These are phyloP conservation scores for Euphorbia corollata DNA, from an alignment of 441 rosid species.

Conservation along the genomic window DNA sequence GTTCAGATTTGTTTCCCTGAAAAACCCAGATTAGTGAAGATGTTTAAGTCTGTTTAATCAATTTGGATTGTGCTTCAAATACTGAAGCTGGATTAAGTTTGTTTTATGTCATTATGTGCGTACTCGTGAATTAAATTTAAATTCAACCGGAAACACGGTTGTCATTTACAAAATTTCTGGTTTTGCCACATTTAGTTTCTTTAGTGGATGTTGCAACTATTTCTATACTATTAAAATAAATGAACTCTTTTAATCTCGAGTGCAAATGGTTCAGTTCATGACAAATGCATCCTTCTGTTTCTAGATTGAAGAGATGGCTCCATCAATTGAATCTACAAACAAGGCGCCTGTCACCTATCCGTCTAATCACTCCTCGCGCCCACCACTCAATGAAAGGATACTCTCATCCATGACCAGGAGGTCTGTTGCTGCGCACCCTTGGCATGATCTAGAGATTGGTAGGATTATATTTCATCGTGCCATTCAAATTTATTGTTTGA, in stretches of 20 bases:
- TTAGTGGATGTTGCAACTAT: not conserved
- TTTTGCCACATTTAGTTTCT: not conserved
- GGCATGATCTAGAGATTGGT: conserved; percentile 98
- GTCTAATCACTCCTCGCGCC: conserved; percentile 30
- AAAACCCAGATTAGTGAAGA: not conserved
- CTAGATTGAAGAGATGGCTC: conserved; percentile 52
- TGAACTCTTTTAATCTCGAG: not conserved
- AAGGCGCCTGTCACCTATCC: conserved; percentile 31
- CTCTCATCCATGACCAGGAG: conserved; percentile 68
- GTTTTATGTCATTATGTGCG: not conserved
- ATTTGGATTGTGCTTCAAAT: not conserved
- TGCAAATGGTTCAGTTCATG: not conserved
- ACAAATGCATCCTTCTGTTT: not conserved
- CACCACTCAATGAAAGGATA: conserved; percentile 85
- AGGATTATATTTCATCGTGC: conserved; percentile 14
- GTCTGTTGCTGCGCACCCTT: conserved; percentile 96
- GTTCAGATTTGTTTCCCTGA: not conserved
- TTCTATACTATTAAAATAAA: conserved; percentile 1
- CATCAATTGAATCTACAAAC: conserved; percentile 48
- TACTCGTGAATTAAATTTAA: not conserved
- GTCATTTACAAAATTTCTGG: not conserved
- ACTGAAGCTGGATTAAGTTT: not conserved
- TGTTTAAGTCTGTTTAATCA: not conserved
- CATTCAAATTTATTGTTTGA: not conserved
- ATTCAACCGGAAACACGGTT: not conserved